Evolutionary conservation across 177 flowering plant species (phyloP), one percentile per base, ranked within the genome.

Genomic region (Vitis hybrid): DNA sequence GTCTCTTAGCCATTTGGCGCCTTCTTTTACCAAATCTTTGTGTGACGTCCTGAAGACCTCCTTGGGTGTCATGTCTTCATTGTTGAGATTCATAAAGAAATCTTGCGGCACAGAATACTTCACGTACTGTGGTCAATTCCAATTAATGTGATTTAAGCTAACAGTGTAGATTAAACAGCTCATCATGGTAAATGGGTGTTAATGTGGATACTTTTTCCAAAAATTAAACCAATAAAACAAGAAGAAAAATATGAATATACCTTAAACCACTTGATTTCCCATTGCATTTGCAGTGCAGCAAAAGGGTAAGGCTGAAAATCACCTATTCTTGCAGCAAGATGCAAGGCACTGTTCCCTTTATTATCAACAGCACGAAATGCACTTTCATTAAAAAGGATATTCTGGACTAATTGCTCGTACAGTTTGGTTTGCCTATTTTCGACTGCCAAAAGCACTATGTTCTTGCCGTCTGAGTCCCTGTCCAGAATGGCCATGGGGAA

Each of bases 251-350:
- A 34, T 34, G 45, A 34, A 4, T 19, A 10, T 70, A 84, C 87
- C 87, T 82, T 56, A 51, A 66, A 82, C 88, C 88, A 85, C 74
- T 79, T 82, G 70, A 74, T 62, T 59, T 85, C 84, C 83, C 86
- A 79, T 56, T 82, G 86, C 88, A 85, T 80, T 50, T 79, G 83
- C 15, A 85, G 21, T 1, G 88, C 86, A 18, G 82, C 80, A 0
- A 83, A 84, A 8, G 84, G 84, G 50, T 79, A 77, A 6, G 48
- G 81, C 85, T 84, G 65, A 56, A 79, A 12, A 13, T 72, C 56
- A 15, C 79, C 81, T 0, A 75, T 21, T 57, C 5, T 79, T 1
- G 82, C 84, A 0, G 84, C 86, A 0, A 82, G 77, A 59, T 84
- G 85, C 21, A 75, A 34, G 0, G 83, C 83, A 9, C 81, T 81